phyloP scores from a whole-genome alignment of 306 rosid species.

The Rosa rugosa region DNA sequence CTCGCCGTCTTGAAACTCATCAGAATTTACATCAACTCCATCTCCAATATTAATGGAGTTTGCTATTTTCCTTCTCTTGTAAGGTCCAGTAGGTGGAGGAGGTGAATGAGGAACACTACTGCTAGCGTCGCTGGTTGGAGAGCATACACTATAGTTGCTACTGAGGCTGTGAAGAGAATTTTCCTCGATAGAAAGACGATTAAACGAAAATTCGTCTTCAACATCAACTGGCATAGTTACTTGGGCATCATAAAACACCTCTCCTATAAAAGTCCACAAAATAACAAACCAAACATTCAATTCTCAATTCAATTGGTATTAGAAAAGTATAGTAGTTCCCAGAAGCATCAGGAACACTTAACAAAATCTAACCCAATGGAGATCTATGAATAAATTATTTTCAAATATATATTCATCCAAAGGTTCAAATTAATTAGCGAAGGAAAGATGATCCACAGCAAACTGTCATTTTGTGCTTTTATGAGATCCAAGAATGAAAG shows the following conservation, averaged over 20 bases:
- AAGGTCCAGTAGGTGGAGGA: conserved; percentile 70
- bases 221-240: conserved; percentile 37
- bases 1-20: conserved; percentile 24
- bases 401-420: neutral
- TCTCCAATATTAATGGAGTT: conserved; percentile 31
- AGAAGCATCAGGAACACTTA: conserved; percentile 20
- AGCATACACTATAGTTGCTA: conserved; percentile 28
- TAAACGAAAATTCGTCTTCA: conserved; percentile 33
- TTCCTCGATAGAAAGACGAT: conserved; percentile 34
- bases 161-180: conserved; percentile 32
- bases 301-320: conserved; percentile 24
- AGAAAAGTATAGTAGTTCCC: conserved; percentile 24
- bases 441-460: neutral
- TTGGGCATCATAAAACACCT: conserved; percentile 71
- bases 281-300: conserved; percentile 15
- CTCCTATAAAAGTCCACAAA: conserved; percentile 55
- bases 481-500: neutral
- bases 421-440: neutral
- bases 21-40: conserved; percentile 40
- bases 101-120: conserved; percentile 51
- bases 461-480: neutral
- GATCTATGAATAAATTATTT: neutral
- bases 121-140: conserved; percentile 33
- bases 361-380: conserved; percentile 5
- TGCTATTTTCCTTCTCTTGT: conserved; percentile 72